These are phyloP conservation scores for Microbotryum silenes-acaulis DNA, from an alignment of 1,284 basidiomycete genomes.

Conservation along the genomic window DNA sequence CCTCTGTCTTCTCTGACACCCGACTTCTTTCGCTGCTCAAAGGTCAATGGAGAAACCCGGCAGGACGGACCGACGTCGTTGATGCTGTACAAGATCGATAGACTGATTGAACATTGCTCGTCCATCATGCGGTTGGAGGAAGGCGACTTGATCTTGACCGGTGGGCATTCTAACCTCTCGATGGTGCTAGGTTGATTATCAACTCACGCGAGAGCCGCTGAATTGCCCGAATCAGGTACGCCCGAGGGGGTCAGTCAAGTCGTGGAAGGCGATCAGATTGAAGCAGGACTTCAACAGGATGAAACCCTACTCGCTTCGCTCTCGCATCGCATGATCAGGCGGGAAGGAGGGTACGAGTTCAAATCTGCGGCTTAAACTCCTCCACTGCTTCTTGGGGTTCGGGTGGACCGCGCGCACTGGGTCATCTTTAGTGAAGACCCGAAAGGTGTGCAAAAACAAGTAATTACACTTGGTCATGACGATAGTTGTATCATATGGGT, in stretches of 20 bases:
- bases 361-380: slow-evolving; percentile 24
- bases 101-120: slow-evolving; percentile 80
- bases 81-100: slow-evolving; percentile 85
- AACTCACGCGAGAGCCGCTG: neutral
- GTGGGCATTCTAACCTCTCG: slow-evolving; percentile 9
- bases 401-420: too few relatives aligned
- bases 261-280: slow-evolving; percentile 65
- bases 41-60: slow-evolving; percentile 75
- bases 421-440: too few relatives aligned
- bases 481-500: too few relatives aligned
- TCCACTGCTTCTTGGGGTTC: too few relatives aligned
- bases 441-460: too few relatives aligned
- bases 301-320: too few relatives aligned
- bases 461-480: too few relatives aligned
- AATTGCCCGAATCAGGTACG: slow-evolving; percentile 49
- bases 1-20: too few relatives aligned
- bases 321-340: slow-evolving; percentile 14
- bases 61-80: slow-evolving; percentile 78
- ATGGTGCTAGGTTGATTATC: neutral
- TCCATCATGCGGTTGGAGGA: slow-evolving; percentile 96
- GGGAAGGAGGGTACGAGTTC: slow-evolving; percentile 61
- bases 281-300: slow-evolving; percentile 59
- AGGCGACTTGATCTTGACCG: slow-evolving; percentile 43
- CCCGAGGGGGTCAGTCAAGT: slow-evolving; percentile 83
- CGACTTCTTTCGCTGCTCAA: too few relatives aligned